Evolutionary conservation across 495 filamentous ascomycete species (phyloP), one percentile per base, ranked within the genome.

Genomic region (Cercophora sp.): DNA sequence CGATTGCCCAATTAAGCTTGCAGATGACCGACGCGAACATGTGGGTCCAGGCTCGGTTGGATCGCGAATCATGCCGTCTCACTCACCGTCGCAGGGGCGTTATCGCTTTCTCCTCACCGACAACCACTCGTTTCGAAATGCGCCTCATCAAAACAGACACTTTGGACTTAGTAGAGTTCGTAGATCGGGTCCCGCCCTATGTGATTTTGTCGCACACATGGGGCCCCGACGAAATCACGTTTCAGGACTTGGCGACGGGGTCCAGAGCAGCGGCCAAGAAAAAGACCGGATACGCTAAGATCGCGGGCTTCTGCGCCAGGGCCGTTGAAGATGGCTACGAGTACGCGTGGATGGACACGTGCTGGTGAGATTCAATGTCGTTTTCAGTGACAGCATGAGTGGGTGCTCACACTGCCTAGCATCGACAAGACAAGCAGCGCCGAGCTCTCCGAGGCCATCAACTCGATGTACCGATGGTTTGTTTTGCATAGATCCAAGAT

Each of bases 171-270:
- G 41, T 45, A 13, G 55, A 58, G 39, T 57, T 61, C 20, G 31
- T 56, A 18, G 55, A 35, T 4, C 48, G 43, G 10, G 49, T 45
- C 1, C 56, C 56, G 8, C 60, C 48, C 1, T 76, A 76, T 26
- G 71, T 69, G 13, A 75, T 74, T 43, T 62, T 78, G 16, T 75
- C 72, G 2, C 74, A 78, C 54, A 70, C 67, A 4, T 78, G 74
- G 43, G 70, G 59, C 4, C 9, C 48, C 8, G 61, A 74, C 3
- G 74, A 78, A 45, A 69, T 74, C 4, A 68, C 63, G 0, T 70
- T 70, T 26, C 57, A 73, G 32, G 68, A 75, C n/a, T 27, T 71
- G 2, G 49, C 18, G 37, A 40, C 11, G 5, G 18, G 10, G 5
- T 27, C 31, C 3, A 50, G 19, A 39, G 47, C 35, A 4, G 40